phyloP scores from a whole-genome alignment of 768 basidiomycete species.

The Lactarius pseudohatsudake region DNA sequence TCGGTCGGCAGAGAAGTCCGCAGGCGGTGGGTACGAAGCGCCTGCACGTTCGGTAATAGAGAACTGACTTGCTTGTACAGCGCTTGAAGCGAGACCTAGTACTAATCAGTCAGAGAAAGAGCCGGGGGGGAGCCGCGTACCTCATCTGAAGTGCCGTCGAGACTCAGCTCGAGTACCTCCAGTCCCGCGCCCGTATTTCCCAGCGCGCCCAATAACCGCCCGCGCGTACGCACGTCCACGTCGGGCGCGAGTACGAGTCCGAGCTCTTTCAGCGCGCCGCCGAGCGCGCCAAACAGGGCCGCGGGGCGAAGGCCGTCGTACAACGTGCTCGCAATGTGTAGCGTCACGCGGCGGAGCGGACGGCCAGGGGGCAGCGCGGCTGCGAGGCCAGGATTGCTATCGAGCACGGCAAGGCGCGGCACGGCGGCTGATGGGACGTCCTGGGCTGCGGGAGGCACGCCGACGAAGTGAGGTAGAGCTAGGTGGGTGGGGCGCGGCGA shows the following conservation, averaged over 20 bases:
- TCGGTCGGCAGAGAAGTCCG: constrained; percentile 42
- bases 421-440: constrained; percentile 23
- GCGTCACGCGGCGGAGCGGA: constrained; percentile 30
- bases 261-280: constrained; percentile 26
- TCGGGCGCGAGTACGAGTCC: constrained; percentile 27
- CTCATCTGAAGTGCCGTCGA: too few relatives aligned
- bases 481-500: constrained; percentile 26
- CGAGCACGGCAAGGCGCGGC: constrained; percentile 30
- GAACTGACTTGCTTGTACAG: too few relatives aligned
- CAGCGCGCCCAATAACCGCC: constrained; percentile 35
- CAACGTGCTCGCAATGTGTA: constrained; percentile 35
- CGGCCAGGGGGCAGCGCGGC: constrained; percentile 34
- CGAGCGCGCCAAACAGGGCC: constrained; percentile 33
- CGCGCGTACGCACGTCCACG: constrained; percentile 37
- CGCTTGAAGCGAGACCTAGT: too few relatives aligned
- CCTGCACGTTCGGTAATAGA: constrained; percentile 34
- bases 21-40: constrained; percentile 34
- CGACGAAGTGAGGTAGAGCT: constrained; percentile 19
- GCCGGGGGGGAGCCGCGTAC: too few relatives aligned
- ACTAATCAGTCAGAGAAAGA: too few relatives aligned
- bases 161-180: constrained; percentile 33
- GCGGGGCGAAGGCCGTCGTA: constrained; percentile 39
- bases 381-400: constrained; percentile 32
- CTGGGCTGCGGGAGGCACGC: constrained; percentile 11
- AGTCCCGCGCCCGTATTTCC: constrained; percentile 34